Evolutionary conservation across 2,329 filamentous ascomycete species (phyloP), one percentile per base, ranked within the genome.

Genomic region (Berkeleyomyces rouxiae): DNA sequence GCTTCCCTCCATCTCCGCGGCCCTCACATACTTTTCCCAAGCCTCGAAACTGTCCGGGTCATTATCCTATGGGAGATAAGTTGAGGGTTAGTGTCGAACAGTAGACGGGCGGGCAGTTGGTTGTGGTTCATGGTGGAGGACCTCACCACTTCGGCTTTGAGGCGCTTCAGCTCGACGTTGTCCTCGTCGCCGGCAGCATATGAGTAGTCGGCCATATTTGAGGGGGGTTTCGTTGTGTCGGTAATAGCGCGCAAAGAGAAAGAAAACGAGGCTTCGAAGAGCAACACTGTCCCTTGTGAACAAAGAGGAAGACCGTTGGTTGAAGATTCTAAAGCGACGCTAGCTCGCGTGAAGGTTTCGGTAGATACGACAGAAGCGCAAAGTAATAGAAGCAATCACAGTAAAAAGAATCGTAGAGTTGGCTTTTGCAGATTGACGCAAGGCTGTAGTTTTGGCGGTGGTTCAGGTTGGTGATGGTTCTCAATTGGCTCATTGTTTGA

Each of bases 41-140:
- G 82, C 82, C 69, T 96, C 92, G 70, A 96, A 97, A 71, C 89
- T 91, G 73, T 99, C 93, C 10, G 89, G 82, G 67, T 96, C 88
- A 68, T 75, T 72, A 66, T 83, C 80, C 81, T 83, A 67, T 65
- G 65, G 42, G 47, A 39, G 37, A 6, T 13, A 43, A 11, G 37
- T 13, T 40, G 33, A 23, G 43, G 16, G 46, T 46, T 23, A 42
- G 44, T 4, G 42, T 43, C 11, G 37, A 33, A 43, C 23, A 61
- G 53, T 16, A 36, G 58, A 39, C 23, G 5, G 61, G 59, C 37
- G 46, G 10, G 37, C 40, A 6, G 23, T 37, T 23, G n/a, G n/a
- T 37, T 11, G 0, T 37, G 47, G 64, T 60, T 62, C 49, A 11
- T 13, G 13, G n/a, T 23, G 10, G 47, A 51, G 36, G 33, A 46